Evolutionary conservation across 768 basidiomycete genomes (phyloP), one percentile per base, ranked within the genome.

Genomic region (Asterophora parasitica): DNA sequence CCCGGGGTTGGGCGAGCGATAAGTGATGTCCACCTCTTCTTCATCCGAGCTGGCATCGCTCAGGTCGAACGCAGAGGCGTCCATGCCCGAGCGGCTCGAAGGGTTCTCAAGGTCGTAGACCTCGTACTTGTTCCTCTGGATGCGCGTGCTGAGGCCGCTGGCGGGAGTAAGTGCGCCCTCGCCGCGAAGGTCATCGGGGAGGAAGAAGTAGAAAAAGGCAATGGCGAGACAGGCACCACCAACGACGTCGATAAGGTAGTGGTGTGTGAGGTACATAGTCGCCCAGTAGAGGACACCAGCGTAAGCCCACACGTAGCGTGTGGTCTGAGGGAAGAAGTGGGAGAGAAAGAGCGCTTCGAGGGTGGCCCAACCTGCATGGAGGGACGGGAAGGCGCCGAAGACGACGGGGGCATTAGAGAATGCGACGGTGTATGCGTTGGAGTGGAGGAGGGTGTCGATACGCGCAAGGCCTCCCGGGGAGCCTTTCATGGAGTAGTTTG

Each of bases 171-270:
- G 72, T 0, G 78, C 80, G 12, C 65, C 74, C 12, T 73, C 58
- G 20, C 79, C 78, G 49, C 78, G 79, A 53, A 95, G 75, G 48
- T 86, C 83, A 53, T 87, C 82, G 0, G 93, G 92, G 59, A 97
- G 82, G 68, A 84, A 85, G 54, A 88, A 59, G 71, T 92, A 97
- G 75, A 97, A 98, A 59, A 80, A 84, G 15, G 79, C 77, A 31
- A 86, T 84, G 39, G 94, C 86, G 53, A 99, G 78, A 62, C 93
- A 95, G 0, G 88, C 90, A 11, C 96, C 96, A 8, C 84, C 89
- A 41, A 92, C 90, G 62, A 97, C 90, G 62, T 99, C 96, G 69
- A 99, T 93, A 61, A 99, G 86, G 74, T 98, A 98, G 71, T 98
- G 95, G 66, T 96, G 92, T 3, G 90, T 91, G 58, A 95, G 85